Evolutionary conservation across 106 monocot species (phyloP).

Genomic region (Allium fistulosum): DNA sequence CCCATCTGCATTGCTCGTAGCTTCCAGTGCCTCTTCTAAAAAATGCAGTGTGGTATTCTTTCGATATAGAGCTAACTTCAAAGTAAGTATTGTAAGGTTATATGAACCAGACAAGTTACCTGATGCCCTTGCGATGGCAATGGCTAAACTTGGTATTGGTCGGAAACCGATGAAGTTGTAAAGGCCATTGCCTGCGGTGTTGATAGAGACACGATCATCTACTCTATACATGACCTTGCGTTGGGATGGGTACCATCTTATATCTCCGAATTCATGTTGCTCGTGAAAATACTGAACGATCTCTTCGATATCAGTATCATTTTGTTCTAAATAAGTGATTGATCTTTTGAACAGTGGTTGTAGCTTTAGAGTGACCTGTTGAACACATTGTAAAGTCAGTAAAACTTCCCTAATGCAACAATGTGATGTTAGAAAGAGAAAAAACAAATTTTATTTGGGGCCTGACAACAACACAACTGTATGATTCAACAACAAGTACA

Average conservation of each 20-base stretch:
- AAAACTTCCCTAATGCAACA: not conserved
- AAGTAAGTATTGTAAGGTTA: not conserved
- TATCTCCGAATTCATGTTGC: slow-evolving; percentile 43
- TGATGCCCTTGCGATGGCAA: slow-evolving; percentile 10
- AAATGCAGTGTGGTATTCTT: too few species aligned
- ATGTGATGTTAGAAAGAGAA: not conserved
- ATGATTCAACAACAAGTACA: not conserved
- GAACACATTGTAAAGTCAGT: not conserved
- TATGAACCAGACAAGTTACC: slow-evolving; percentile 1
- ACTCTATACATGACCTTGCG: slow-evolving; percentile 31
- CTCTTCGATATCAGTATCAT: slow-evolving; percentile 20
- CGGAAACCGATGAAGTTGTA: slow-evolving; percentile 37
- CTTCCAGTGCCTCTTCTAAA: too few species aligned
- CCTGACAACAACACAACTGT: not conserved
- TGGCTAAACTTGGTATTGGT: slow-evolving; percentile 1
- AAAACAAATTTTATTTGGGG: not conserved
- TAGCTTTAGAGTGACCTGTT: slow-evolving; percentile 30
- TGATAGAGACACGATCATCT: slow-evolving; percentile 30
- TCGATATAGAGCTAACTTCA: too few species aligned
- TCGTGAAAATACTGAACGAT: slow-evolving; percentile 8
- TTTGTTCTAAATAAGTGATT: slow-evolving; percentile 6
- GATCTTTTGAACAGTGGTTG: slow-evolving; percentile 49
- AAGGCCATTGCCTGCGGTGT: slow-evolving; percentile 26
- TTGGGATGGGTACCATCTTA: slow-evolving; percentile 43
- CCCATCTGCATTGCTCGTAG: too few species aligned